Conservation (phyloP, 768 basidiomycete species). For the Xerocomus potaroensis region DNA sequence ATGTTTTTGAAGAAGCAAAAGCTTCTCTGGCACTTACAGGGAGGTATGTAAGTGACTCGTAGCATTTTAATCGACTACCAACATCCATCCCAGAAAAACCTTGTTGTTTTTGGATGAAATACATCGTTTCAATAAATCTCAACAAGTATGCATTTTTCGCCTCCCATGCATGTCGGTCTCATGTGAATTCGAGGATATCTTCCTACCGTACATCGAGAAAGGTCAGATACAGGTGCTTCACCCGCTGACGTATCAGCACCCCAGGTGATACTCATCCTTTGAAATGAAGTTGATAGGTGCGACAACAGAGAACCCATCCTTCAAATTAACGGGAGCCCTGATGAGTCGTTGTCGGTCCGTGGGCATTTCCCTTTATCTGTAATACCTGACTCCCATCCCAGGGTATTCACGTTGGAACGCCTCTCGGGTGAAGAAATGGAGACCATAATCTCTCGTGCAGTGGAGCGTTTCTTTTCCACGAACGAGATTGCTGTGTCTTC, state of each 20-base stretch:
- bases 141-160: constrained; percentile 44
- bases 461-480: constrained; percentile 32
- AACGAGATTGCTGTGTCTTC: not conserved
- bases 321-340: constrained; percentile 70
- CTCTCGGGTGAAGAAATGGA: constrained; percentile 61
- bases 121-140: constrained; percentile 70
- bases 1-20: constrained; percentile 75
- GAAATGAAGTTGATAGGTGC: constrained; percentile 62
- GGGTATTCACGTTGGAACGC: constrained; percentile 70
- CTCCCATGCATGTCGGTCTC: constrained; percentile 4
- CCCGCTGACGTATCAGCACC: not conserved
- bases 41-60: constrained; percentile 36
- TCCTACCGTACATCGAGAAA: constrained; percentile 77
- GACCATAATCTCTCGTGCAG: constrained; percentile 53
- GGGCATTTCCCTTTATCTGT: not conserved
- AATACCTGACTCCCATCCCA: constrained; percentile 31
- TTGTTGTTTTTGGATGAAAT: constrained; percentile 82
- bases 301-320: constrained; percentile 88
- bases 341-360: constrained; percentile 72
- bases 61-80: constrained; percentile 3
- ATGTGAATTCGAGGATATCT: constrained; percentile 52
- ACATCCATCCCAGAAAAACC: constrained; percentile 47
- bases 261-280: not conserved
- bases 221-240: constrained; percentile 60
- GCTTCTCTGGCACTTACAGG: constrained; percentile 59